phyloP scores from a whole-genome alignment of 2,329 filamentous ascomycete genomes.

The Aspergillus caelatus region DNA sequence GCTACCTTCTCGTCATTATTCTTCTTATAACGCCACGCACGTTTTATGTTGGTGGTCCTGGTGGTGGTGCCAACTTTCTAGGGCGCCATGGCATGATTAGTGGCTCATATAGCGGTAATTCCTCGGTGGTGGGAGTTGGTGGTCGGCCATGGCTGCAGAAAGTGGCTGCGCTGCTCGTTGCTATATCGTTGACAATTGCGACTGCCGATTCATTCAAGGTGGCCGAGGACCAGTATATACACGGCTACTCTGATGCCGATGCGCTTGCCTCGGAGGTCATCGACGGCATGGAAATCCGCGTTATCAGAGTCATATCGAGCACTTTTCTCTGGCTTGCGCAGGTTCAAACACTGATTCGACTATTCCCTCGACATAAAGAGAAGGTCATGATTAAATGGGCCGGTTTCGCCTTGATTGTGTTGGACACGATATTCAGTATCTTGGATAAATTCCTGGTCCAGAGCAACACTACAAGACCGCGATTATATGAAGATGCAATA shows the following conservation, averaged over 20 bases:
- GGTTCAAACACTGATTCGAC: conserved; percentile 90
- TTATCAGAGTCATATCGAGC: conserved; percentile 90
- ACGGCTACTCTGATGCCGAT: conserved; percentile 77
- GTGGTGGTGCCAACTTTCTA: conserved; percentile 70
- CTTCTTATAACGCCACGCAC: conserved; percentile 93
- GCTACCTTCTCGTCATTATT: conserved; percentile 91
- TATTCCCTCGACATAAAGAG: conserved; percentile 95
- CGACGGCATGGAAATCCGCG: conserved; percentile 80
- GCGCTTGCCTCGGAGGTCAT: conserved; percentile 78
- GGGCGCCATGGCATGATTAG: conserved; percentile 83
- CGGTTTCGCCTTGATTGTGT: conserved; percentile 86
- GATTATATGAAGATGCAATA: conserved; percentile 83
- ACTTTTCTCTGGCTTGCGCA: conserved; percentile 97
- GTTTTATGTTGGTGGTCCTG: conserved; percentile 77
- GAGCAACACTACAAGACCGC: conserved; percentile 56
- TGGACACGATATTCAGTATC: conserved; percentile 88
- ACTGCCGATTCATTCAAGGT: conserved; percentile 88
- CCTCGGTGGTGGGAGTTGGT: conserved; percentile 78
- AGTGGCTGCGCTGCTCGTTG: conserved; percentile 64
- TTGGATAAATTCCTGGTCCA: conserved; percentile 80
- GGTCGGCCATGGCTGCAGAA: conserved; percentile 93
- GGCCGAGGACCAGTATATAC: conserved; percentile 77
- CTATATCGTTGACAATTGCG: conserved; percentile 87
- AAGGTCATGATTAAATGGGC: conserved; percentile 99
- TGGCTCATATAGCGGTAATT: conserved; percentile 67